Evolutionary conservation across 371 early-diverging fungal genomes (phyloP), one percentile per base, ranked within the genome.

Genomic region (Smittium culicis): DNA sequence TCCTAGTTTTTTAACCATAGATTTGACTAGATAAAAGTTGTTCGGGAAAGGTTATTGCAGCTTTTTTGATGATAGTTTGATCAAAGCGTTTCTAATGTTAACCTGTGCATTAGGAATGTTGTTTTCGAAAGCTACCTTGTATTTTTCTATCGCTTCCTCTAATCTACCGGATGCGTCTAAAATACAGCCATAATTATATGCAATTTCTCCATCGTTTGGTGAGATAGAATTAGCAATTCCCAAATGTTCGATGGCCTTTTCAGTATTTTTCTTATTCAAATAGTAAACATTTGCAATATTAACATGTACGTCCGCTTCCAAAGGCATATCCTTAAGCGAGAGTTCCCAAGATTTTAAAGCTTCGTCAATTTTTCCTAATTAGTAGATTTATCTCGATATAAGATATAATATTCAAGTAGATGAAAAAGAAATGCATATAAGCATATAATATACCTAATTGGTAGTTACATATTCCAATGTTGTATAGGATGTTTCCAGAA

Each of bases 211-310:
- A 66, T 87, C 87, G 31, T 83, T 66, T 1, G 91, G 90, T 31
- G 83, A 80, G 60, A 91, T 78, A 61, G 83, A 80, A 29, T 84
- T 77, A 1, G 93, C 93, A 34, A 82, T 80, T 69, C 83, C 79
- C 66, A 89, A 79, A 71, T 89, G 88, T 24, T 67, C 71, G 34
- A 89, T 67, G 0, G 91, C 89, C 54, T 70, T 71, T 5, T 74
- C 74, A n/a, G 73, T 32, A 63, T 87, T 81, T 31, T 84, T 79
- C 61, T 85, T 80, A 34, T 82, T 68, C 74, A 88, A 80, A 58
- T 87, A 81, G 63, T 85, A 83, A 5, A 85, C 80, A n/a, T 86
- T 88, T 1, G 90, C 93, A 32, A 90, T 74, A 73, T 91, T 93
- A 69, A 89, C 88, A 67, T 89, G 89, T 25, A 86, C 89, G 74